phyloP scores from a whole-genome alignment of 768 basidiomycete genomes.

The Suillus decipiens region DNA sequence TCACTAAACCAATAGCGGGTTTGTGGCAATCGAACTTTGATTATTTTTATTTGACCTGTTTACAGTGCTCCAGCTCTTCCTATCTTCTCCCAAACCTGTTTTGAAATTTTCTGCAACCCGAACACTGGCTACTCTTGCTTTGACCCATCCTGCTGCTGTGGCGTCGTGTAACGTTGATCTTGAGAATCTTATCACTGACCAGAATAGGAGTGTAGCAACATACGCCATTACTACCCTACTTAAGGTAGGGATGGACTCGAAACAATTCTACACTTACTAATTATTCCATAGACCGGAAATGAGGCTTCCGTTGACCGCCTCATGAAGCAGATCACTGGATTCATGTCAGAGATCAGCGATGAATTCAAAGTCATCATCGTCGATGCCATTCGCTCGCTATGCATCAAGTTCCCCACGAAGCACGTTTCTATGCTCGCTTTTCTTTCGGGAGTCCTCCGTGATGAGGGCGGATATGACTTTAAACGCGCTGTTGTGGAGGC shows the following conservation, averaged over 20 bases:
- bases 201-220: conserved; percentile 94
- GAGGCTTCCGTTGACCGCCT: conserved; percentile 98
- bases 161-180: conserved; percentile 94
- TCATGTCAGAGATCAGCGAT: conserved; percentile 99
- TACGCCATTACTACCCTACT: conserved; percentile 98
- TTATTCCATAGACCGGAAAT: conserved; percentile 79
- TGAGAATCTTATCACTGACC: conserved; percentile 93
- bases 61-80: conserved; percentile 89
- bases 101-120: conserved; percentile 98
- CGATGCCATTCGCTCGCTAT: conserved; percentile 95
- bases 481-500: conserved; percentile 99
- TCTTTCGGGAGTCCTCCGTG: conserved; percentile 93
- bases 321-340: conserved; percentile 98
- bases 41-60: conserved; percentile 14
- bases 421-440: conserved; percentile 97
- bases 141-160: conserved; percentile 84
- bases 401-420: conserved; percentile 98
- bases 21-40: conserved; percentile 25
- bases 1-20: conserved; percentile 90
- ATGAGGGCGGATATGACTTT: conserved; percentile 99
- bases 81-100: conserved; percentile 92
- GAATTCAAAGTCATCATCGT: conserved; percentile 99
- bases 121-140: conserved; percentile 86
- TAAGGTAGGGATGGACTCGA: conserved; percentile 54
- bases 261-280: conserved; percentile 7